Percentiles rank a stretch among this genome's conserved stretches.
Conservation (phyloP, 192 early-diverging fungal genomes). For the Entrophospora sp. region DNA sequence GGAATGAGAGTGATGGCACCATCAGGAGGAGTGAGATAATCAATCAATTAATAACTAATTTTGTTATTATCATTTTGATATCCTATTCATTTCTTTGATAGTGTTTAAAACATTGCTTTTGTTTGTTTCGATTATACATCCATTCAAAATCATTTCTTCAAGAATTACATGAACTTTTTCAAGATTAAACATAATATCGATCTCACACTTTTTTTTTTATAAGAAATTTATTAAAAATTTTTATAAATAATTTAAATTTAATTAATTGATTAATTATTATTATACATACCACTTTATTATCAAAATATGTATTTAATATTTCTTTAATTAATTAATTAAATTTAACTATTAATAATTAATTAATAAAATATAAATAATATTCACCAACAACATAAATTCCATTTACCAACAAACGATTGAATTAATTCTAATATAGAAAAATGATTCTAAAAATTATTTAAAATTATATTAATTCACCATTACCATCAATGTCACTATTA, state of each 20-base stretch:
- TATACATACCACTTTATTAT: constrained; percentile 30
- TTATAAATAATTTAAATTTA: neutral
- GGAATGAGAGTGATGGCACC: too few species aligned
- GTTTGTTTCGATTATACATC: constrained; percentile 28
- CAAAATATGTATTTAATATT: constrained; percentile 29
- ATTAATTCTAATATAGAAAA: constrained; percentile 27
- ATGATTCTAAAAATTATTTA: constrained; percentile 24
- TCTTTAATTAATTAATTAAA: constrained; percentile 18
- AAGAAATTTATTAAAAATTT: neutral
- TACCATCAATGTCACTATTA: too few species aligned
- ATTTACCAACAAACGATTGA: constrained; percentile 29
- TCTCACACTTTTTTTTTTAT: constrained; percentile 36
- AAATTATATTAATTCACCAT: neutral
- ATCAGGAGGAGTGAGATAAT: too few species aligned
- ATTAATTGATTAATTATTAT: neutral
- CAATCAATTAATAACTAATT: too few species aligned
- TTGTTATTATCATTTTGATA: neutral
- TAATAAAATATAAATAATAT: neutral
- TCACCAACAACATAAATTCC: too few species aligned
- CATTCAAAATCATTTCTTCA: constrained; percentile 27
- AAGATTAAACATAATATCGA: constrained; percentile 33
- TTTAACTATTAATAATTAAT: neutral
- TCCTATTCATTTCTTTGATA: constrained; percentile 3
- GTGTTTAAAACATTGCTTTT: constrained; percentile 8
- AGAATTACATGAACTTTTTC: constrained; percentile 34